Percentiles rank a stretch among this genome's conserved stretches.
Evolutionary conservation across 768 basidiomycete species (phyloP).

Genomic region (Royoungia palumana): DNA sequence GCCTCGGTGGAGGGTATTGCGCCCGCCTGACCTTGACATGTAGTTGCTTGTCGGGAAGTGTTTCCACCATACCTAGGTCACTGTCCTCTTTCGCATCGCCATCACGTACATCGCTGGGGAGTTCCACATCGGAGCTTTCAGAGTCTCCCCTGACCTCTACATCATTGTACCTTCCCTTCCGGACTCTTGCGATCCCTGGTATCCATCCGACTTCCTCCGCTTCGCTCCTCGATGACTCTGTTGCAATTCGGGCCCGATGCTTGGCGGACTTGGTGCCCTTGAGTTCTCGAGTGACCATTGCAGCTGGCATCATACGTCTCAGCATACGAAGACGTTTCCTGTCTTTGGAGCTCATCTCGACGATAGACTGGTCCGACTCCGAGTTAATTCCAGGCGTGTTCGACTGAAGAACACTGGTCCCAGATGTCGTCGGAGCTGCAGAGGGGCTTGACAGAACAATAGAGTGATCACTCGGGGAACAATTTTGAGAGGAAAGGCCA

Average conservation of each 20-base stretch:
- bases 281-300: conserved; percentile 43
- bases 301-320: conserved; percentile 51
- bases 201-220: conserved; percentile 40
- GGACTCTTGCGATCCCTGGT: conserved; percentile 51
- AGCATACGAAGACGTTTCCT: conserved; percentile 39
- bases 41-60: conserved; percentile 13
- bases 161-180: conserved; percentile 34
- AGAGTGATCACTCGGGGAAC: conserved; percentile 4
- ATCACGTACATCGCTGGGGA: background rate
- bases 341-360: conserved; percentile 28
- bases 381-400: conserved; percentile 15
- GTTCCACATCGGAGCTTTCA: conserved; percentile 51
- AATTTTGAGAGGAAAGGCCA: conserved; percentile 1
- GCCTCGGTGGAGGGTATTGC: conserved; percentile 6
- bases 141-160: conserved; percentile 57
- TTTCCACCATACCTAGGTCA: background rate
- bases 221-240: conserved; percentile 26
- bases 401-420: conserved; percentile 13
- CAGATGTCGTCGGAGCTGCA: conserved; percentile 17
- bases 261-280: conserved; percentile 11
- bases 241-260: conserved; percentile 1
- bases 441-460: conserved; percentile 14
- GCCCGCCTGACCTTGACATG: conserved; percentile 23
- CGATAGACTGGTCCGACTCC: conserved; percentile 17
- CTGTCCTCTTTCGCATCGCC: background rate